Evolutionary conservation across 176 grass and related monocot species (phyloP).

Genomic region (Aegilops sharonensis): DNA sequence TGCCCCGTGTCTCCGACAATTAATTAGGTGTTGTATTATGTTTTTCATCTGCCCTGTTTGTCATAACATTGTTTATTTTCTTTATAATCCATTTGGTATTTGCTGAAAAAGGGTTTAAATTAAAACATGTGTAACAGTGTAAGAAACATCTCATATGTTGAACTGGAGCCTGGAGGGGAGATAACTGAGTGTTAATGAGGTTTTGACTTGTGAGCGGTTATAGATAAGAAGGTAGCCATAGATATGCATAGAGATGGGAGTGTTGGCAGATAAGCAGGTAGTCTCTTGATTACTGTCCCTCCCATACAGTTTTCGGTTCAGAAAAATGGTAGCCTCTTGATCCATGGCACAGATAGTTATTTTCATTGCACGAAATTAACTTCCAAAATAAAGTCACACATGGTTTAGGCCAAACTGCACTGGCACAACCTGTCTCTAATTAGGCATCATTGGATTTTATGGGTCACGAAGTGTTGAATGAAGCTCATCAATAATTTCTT

Average conservation of each 20-base stretch:
- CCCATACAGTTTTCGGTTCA: neutral
- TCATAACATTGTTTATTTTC: neutral
- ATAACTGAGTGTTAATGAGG: neutral
- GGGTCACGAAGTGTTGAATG: neutral
- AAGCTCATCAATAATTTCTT: neutral
- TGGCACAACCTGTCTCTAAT: neutral
- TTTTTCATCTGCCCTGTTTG: neutral
- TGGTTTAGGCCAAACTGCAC: neutral
- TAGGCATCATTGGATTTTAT: neutral
- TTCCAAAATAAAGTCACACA: neutral
- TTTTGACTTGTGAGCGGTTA: neutral
- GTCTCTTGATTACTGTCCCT: neutral
- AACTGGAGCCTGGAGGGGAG: neutral
- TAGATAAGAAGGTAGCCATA: neutral
- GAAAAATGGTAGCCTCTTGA: neutral
- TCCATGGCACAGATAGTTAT: slow-evolving; percentile 1
- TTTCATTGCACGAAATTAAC: neutral
- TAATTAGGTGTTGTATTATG: slow-evolving; percentile 7
- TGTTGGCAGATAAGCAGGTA: no score
- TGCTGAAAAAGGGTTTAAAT: neutral
- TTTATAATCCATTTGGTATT: slow-evolving; percentile 15
- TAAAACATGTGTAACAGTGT: neutral
- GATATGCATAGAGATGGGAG: no score
- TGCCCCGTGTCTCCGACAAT: neutral
- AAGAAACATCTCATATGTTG: neutral